Conservation (phyloP, 2,329 filamentous ascomycete genomes). For the Polychaeton citri region DNA sequence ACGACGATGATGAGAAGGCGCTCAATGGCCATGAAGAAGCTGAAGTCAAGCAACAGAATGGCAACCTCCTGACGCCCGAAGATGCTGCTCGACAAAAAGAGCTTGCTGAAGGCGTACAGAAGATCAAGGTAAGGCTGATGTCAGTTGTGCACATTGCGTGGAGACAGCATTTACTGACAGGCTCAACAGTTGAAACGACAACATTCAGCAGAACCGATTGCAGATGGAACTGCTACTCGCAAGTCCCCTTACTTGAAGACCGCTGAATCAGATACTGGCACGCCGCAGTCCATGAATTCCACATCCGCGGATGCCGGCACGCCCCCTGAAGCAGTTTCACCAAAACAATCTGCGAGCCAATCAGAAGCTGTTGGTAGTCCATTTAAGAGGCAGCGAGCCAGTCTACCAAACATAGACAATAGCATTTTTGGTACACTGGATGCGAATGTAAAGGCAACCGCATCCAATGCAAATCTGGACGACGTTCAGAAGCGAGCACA, state of each 20-base stretch:
- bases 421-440: neutral
- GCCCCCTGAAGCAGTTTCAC: constrained; percentile 16
- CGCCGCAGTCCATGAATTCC: constrained; percentile 22
- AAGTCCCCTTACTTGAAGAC: constrained; percentile 28
- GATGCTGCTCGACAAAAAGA: constrained; percentile 61
- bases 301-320: constrained; percentile 18
- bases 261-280: constrained; percentile 28
- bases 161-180: constrained; percentile 9
- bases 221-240: constrained; percentile 25
- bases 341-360: constrained; percentile 18
- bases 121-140: constrained; percentile 54
- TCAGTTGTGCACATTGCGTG: neutral
- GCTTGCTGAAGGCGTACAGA: constrained; percentile 65
- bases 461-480: neutral
- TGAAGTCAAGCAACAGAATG: constrained; percentile 47
- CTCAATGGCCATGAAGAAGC: constrained; percentile 47
- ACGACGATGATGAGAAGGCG: constrained; percentile 44
- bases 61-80: constrained; percentile 47
- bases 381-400: constrained; percentile 61
- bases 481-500: neutral
- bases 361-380: constrained; percentile 52
- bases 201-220: constrained; percentile 58
- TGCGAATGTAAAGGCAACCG: neutral
- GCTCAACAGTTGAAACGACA: constrained; percentile 58
- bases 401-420: constrained; percentile 28